Conservation (phyloP, 495 filamentous ascomycete species). For the Cercophora scortea region DNA sequence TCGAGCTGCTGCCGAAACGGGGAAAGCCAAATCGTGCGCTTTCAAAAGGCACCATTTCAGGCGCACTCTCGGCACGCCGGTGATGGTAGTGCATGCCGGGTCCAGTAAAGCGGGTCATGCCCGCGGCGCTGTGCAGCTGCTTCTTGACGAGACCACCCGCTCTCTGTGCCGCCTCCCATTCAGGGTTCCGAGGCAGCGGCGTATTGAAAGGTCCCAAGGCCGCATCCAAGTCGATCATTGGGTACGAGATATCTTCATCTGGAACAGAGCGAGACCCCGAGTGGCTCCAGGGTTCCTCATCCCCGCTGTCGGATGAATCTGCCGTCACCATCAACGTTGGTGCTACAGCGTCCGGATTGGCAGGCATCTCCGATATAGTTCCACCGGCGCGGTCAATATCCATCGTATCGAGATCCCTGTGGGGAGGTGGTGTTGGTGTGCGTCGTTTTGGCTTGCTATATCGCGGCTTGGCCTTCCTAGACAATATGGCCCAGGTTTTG, state of each 20-base stretch:
- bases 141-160: slow-evolving; percentile 57
- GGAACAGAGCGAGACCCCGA: slow-evolving; percentile 4
- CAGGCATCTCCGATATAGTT: slow-evolving; percentile 3
- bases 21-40: slow-evolving; percentile 51
- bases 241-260: slow-evolving; percentile 57
- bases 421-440: slow-evolving; percentile 33
- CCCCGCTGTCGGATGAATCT: slow-evolving; percentile 14
- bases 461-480: slow-evolving; percentile 50
- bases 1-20: slow-evolving; percentile 54
- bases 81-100: slow-evolving; percentile 87
- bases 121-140: slow-evolving; percentile 83
- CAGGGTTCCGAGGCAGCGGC: slow-evolving; percentile 50
- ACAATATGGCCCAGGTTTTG: slow-evolving; percentile 67
- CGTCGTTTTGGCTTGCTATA: slow-evolving; percentile 33
- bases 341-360: slow-evolving; percentile 14
- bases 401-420: slow-evolving; percentile 7
- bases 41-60: slow-evolving; percentile 79
- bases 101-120: slow-evolving; percentile 64
- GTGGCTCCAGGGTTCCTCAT: slow-evolving; percentile 14
- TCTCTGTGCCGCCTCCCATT: slow-evolving; percentile 48
- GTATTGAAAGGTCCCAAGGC: slow-evolving; percentile 92
- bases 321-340: slow-evolving; percentile 18
- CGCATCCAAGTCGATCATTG: slow-evolving; percentile 89
- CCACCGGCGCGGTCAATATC: slow-evolving; percentile 1
- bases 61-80: slow-evolving; percentile 85